Percentiles rank a stretch among this genome's conserved stretches.
phyloP scores from a whole-genome alignment of 1,284 basidiomycete genomes.

The Ceratobasidium sp. region DNA sequence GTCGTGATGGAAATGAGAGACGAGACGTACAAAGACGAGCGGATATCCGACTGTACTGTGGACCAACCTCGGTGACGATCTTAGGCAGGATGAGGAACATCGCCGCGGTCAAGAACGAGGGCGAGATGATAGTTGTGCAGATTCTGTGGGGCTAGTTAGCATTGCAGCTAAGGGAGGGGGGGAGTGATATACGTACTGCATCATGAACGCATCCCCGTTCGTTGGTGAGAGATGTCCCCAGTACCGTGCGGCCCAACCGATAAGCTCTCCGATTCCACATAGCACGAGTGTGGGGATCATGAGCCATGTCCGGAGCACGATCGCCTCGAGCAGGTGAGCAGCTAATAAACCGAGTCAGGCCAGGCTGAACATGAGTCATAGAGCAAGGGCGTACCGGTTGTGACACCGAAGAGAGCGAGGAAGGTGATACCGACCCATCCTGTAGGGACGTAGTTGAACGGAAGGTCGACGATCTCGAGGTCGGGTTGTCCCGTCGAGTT shows the following conservation, averaged over 20 bases:
- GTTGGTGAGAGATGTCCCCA: conserved; percentile 49
- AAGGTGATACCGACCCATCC: conserved; percentile 59
- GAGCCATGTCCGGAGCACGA: conserved; percentile 66
- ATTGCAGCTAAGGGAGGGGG: neutral
- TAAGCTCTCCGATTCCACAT: conserved; percentile 65
- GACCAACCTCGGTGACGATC: conserved; percentile 52
- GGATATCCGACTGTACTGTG: conserved; percentile 52
- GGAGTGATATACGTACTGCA: conserved; percentile 60
- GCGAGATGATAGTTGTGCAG: conserved; percentile 41
- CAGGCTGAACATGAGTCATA: neutral
- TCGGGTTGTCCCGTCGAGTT: too few relatives aligned
- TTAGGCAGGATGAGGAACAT: conserved; percentile 55
- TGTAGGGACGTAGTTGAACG: conserved; percentile 61
- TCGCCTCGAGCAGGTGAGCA: conserved; percentile 64
- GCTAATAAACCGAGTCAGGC: conserved; percentile 52
- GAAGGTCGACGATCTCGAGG: neutral
- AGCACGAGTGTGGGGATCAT: conserved; percentile 61
- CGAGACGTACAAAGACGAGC: conserved; percentile 55
- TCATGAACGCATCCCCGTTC: conserved; percentile 59
- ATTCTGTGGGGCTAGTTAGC: neutral
- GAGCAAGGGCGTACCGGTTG: conserved; percentile 56
- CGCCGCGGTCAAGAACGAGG: conserved; percentile 45
- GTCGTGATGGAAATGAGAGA: neutral
- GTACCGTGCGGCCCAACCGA: conserved; percentile 56
- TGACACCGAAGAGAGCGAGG: conserved; percentile 61